Conservation (phyloP, 805 yeast species). For the Sugiyamaella floridensis region DNA sequence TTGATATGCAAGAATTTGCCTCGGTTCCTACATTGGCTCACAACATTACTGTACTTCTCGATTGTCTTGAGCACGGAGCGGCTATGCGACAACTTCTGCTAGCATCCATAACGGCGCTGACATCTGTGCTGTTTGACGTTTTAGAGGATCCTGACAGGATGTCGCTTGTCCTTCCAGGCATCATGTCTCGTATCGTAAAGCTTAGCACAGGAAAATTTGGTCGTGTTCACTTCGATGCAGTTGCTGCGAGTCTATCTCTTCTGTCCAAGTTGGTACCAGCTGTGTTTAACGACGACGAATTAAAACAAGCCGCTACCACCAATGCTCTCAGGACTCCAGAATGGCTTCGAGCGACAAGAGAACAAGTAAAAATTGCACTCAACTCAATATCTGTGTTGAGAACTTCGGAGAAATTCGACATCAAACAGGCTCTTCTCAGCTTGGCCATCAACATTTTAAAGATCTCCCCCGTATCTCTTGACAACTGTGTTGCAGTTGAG, state of each 20-base stretch:
- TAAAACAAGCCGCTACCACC: constrained; percentile 17
- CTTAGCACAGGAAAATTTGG: constrained; percentile 20
- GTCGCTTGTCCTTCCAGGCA: constrained; percentile 29
- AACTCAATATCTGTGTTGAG: constrained; percentile 29
- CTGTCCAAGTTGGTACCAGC: constrained; percentile 13
- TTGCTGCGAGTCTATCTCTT: constrained; percentile 14
- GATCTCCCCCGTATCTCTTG: constrained; percentile 33
- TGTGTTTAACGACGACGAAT: constrained; percentile 17
- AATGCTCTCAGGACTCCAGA: constrained; percentile 35
- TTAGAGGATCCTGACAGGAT: constrained; percentile 20
- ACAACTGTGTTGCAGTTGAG: constrained; percentile 32
- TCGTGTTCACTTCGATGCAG: constrained; percentile 19
- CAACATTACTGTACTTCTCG: constrained; percentile 19
- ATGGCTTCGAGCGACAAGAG: constrained; percentile 51
- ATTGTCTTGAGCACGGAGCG: constrained; percentile 17
- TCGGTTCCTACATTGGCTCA: constrained; percentile 21
- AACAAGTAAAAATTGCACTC: constrained; percentile 45
- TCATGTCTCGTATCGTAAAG: constrained; percentile 26
- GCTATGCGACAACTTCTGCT: constrained; percentile 16
- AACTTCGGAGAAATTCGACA: constrained; percentile 30
- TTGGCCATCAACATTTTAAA: constrained; percentile 30
- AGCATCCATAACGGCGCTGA: constrained; percentile 17
- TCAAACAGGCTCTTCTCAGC: constrained; percentile 28
- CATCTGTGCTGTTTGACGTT: constrained; percentile 6
- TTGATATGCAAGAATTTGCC: constrained; percentile 2